These are phyloP conservation scores for Jaltomata sinuosa DNA, from an alignment of 257 asterid species.

Conservation along the genomic window DNA sequence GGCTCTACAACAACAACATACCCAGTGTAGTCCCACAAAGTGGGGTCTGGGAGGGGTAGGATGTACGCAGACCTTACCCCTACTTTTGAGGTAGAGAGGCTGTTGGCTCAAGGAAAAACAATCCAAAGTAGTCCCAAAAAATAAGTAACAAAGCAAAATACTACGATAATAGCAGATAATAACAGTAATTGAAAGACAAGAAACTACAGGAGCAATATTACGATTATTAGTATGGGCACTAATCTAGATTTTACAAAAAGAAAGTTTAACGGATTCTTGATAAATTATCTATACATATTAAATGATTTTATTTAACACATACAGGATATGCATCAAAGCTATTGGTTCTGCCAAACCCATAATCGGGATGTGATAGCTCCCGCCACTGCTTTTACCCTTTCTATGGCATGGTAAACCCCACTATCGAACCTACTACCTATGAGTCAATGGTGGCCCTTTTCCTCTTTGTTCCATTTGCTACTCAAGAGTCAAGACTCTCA, in stretches of 20 bases:
- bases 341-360: background rate
- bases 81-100: too few relatives aligned
- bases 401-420: background rate
- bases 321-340: background rate
- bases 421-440: background rate
- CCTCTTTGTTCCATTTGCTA: background rate
- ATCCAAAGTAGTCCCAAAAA: too few relatives aligned
- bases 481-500: background rate
- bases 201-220: too few relatives aligned
- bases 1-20: too few relatives aligned
- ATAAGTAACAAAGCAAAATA: too few relatives aligned
- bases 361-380: background rate
- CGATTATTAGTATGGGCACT: too few relatives aligned
- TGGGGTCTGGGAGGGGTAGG: too few relatives aligned
- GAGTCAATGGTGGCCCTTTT: background rate
- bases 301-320: background rate
- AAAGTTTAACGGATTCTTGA: background rate
- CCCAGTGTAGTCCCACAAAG: too few relatives aligned
- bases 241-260: background rate
- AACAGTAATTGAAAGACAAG: too few relatives aligned
- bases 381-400: background rate
- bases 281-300: rapidly evolving
- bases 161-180: too few relatives aligned
- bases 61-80: too few relatives aligned
- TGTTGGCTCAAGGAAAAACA: too few relatives aligned